Evolutionary conservation across 1,284 basidiomycete genomes (phyloP).

Genomic region (Cutaneotrichosporon sp.): DNA sequence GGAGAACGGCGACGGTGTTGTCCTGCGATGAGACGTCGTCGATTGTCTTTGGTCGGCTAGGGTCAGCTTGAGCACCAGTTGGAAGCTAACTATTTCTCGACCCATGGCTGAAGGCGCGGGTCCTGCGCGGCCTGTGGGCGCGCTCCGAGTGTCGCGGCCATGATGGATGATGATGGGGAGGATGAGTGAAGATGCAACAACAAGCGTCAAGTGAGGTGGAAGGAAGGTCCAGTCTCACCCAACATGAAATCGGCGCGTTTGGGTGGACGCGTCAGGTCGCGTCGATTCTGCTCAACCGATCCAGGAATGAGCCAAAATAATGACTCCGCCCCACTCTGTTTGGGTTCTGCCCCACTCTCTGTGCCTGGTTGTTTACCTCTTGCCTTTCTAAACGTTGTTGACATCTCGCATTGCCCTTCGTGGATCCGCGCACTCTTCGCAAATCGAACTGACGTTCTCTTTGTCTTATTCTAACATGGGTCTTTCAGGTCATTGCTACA

Average conservation of each 20-base stretch:
- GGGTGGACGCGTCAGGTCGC: conserved; percentile 15
- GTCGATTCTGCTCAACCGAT: neutral
- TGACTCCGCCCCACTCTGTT: too few relatives aligned
- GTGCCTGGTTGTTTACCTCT: too few relatives aligned
- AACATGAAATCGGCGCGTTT: neutral
- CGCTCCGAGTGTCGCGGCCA: conserved; percentile 8
- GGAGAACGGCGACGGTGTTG: conserved; percentile 86
- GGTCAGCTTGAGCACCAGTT: conserved; percentile 2
- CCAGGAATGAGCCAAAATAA: too few relatives aligned
- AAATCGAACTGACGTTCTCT: too few relatives aligned
- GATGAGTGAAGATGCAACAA: neutral
- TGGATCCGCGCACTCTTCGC: too few relatives aligned
- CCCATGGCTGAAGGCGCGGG: conserved; percentile 81
- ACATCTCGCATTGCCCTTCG: too few relatives aligned
- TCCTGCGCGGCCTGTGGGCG: conserved; percentile 39
- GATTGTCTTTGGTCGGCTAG: conserved; percentile 91
- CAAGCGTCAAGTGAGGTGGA: neutral
- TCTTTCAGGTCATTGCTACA: too few relatives aligned
- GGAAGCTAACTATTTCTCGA: conserved; percentile 81
- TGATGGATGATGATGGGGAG: neutral
- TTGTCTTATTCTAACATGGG: too few relatives aligned
- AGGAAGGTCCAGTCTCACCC: neutral
- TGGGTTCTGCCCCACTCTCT: too few relatives aligned
- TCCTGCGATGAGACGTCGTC: conserved; percentile 97
- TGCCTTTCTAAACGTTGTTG: too few relatives aligned